Evolutionary conservation across 2,329 filamentous ascomycete genomes (phyloP), one percentile per base, ranked within the genome.

Genomic region (Mollisiaceae sp.): DNA sequence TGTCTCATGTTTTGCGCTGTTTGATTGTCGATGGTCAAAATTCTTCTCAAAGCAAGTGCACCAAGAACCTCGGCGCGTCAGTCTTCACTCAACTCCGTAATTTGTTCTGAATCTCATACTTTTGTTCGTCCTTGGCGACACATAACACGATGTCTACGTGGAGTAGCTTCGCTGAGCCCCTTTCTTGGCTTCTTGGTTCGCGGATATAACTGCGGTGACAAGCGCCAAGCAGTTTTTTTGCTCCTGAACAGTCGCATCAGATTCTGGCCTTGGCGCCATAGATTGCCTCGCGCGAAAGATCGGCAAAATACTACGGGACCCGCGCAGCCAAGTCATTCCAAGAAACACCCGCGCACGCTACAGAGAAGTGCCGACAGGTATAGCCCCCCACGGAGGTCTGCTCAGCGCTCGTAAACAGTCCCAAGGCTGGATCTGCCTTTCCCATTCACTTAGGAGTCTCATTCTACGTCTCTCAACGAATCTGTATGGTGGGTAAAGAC

Each of bases 81-180:
- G 14, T 54, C 24, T 9, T 54, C 50, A 54, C 32, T 32, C 35
- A 18, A 39, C 11, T 14, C n/a, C 20, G 22, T 32, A 24, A 59
- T 59, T n/a, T 45, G 39, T 43, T 59, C 62, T 58, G 38, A 60
- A 47, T 59, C 59, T 20, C 61, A 39, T 36, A 54, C 15, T 50
- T n/a, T 32, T 27, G n/a, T 20, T 8, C 14, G 36, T 57, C 6
- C 55, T 57, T 57, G 55, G 36, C 55, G 8, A 12, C 4, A 57
- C 4, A 24, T 27, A 38, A 39, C 14, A 38, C 20, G 12, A 22
- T 22, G 18, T 39, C 6, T 2, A 24, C 20, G 18, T 38, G 55
- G 22, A 57, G 32, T 35, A 39, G 20, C 8, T 11, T 57, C 36
- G 55, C 55, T 41, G 32, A 57, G 32, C 32, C 36, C 36, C 55